These are phyloP conservation scores for Phycomyces nitens DNA, from an alignment of 192 early-diverging fungal species.

Conservation along the genomic window DNA sequence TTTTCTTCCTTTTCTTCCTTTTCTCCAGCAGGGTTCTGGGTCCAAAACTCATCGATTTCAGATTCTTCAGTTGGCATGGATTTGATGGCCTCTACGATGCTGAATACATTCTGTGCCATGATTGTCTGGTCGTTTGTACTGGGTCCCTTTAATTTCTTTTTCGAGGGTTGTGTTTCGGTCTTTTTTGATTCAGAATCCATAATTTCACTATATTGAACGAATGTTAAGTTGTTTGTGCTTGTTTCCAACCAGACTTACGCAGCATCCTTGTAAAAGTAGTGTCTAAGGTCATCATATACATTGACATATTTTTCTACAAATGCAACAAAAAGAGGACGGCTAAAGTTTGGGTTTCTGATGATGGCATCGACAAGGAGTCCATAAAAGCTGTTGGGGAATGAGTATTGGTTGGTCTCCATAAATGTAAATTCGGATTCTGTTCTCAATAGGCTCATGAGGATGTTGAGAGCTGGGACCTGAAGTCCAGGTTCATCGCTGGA, in stretches of 20 bases:
- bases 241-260: constrained; percentile 46
- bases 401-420: constrained; percentile 34
- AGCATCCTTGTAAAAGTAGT: constrained; percentile 75
- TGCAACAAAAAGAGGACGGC: constrained; percentile 56
- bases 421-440: constrained; percentile 52
- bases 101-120: constrained; percentile 57
- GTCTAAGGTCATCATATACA: constrained; percentile 80
- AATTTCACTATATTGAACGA: constrained; percentile 23
- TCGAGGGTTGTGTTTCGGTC: constrained; percentile 37
- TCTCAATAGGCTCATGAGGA: constrained; percentile 66
- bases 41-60: constrained; percentile 65
- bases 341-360: constrained; percentile 54
- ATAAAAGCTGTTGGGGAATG: constrained; percentile 74
- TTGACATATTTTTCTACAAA: constrained; percentile 71
- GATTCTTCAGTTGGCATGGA: constrained; percentile 52
- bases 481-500: constrained; percentile 62
- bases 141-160: constrained; percentile 24
- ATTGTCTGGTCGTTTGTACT: constrained; percentile 32
- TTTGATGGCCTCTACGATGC: constrained; percentile 55
- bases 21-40: constrained; percentile 38
- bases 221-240: too few species aligned
- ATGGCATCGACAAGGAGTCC: constrained; percentile 50
- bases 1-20: constrained; percentile 3
- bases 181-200: constrained; percentile 16
- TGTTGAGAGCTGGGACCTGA: constrained; percentile 71